Percentiles rank a stretch among this genome's conserved stretches.
Conservation (phyloP, 495 filamentous ascomycete species). For the Pseudevernia furfuracea region DNA sequence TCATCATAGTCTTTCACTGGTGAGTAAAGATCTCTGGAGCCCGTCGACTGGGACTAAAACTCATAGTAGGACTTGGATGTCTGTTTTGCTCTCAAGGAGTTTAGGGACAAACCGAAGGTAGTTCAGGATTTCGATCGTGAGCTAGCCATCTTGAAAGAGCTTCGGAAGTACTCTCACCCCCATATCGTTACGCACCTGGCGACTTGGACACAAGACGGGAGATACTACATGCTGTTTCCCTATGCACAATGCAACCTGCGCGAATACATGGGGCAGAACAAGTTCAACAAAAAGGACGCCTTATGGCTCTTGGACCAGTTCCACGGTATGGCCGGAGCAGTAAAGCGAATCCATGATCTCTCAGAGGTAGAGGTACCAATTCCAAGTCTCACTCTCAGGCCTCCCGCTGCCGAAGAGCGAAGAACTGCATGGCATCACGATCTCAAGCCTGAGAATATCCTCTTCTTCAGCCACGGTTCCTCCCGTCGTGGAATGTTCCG, state of each 20-base stretch:
- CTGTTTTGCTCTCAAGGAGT: slow-evolving; percentile 19
- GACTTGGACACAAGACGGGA: slow-evolving; percentile 17
- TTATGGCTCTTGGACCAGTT: slow-evolving; percentile 27
- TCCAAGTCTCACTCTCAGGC: too few species aligned
- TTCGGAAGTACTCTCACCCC: background rate
- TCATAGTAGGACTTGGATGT: background rate
- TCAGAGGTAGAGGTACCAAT: too few species aligned
- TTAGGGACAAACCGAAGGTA: background rate
- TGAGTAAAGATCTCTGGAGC: background rate
- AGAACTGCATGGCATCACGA: slow-evolving; percentile 27
- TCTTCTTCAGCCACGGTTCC: slow-evolving; percentile 24
- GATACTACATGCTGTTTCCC: slow-evolving; percentile 28
- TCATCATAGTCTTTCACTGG: slow-evolving; percentile 12
- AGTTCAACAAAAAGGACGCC: background rate
- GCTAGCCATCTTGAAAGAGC: slow-evolving; percentile 9
- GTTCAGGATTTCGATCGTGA: slow-evolving; percentile 1
- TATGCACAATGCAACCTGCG: slow-evolving; percentile 27
- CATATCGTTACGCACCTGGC: slow-evolving; percentile 19
- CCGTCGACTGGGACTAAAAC: background rate
- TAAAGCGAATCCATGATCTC: slow-evolving; percentile 10
- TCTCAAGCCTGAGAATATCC: slow-evolving; percentile 33
- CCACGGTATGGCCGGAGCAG: slow-evolving; percentile 21
- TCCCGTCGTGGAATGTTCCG: slow-evolving; percentile 20
- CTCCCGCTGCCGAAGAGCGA: background rate
- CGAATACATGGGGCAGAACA: slow-evolving; percentile 21